A percentile compares a stretch with the other conserved stretches of the same genome.
phyloP scores from a whole-genome alignment of 2,329 filamentous ascomycete genomes.

The Aspergillus neoniger region DNA sequence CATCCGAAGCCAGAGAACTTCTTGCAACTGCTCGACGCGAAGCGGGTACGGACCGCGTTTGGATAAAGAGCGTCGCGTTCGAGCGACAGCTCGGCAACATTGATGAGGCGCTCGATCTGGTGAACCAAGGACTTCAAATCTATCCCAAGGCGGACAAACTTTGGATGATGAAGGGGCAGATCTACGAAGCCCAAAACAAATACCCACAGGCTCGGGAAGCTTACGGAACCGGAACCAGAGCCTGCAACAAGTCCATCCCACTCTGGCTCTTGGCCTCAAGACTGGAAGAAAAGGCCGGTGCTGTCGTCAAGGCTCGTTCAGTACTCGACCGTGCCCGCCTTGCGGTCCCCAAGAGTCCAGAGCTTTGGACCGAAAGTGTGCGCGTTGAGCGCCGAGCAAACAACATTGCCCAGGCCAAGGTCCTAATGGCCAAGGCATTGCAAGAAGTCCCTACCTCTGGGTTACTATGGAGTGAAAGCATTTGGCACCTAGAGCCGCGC shows the following conservation, averaged over 20 bases:
- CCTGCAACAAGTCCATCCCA: conserved; percentile 78
- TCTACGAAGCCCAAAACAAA: conserved; percentile 83
- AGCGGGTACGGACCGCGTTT: conserved; percentile 92
- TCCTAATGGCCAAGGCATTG: conserved; percentile 87
- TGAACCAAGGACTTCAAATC: conserved; percentile 79
- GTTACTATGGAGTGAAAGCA: conserved; percentile 88
- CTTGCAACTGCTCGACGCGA: conserved; percentile 81
- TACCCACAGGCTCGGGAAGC: conserved; percentile 84
- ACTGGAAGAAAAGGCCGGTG: conserved; percentile 81
- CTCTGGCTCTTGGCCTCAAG: conserved; percentile 88
- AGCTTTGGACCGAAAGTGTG: conserved; percentile 92
- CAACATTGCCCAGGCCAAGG: conserved; percentile 80
- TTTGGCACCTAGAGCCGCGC: conserved; percentile 88
- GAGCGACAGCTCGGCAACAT: conserved; percentile 80
- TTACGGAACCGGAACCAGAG: conserved; percentile 83
- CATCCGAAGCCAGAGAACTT: conserved; percentile 77
- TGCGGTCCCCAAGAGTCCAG: conserved; percentile 78
- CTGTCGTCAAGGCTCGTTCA: conserved; percentile 87
- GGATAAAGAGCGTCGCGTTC: conserved; percentile 94
- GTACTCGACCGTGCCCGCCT: conserved; percentile 89
- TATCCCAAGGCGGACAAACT: conserved; percentile 86
- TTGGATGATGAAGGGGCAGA: conserved; percentile 99
- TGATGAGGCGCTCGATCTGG: conserved; percentile 81
- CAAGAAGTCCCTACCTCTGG: conserved; percentile 89
- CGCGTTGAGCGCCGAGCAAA: conserved; percentile 86